Base-by-base conservation (phyloP, 768 basidiomycete genomes). In the Leccinum imitatum region DNA sequence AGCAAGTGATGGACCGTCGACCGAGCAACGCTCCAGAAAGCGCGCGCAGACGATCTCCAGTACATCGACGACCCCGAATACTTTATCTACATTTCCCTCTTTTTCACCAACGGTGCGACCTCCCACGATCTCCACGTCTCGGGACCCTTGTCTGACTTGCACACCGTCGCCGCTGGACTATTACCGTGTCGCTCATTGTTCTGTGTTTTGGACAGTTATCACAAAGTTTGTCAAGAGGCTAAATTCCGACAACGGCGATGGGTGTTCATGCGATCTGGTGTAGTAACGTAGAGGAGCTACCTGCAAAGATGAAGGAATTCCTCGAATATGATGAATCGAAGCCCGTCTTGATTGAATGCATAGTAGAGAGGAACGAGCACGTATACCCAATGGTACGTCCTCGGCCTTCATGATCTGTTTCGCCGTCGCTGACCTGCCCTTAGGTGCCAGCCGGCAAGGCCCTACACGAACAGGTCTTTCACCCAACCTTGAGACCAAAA, bases 251-350 rank as follows among this genome's bases (percentile, higher is more conserved):
- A 25, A 25, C 23, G 66, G 82, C 95, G 5, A 98, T 98, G 95
- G 84, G 87, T 56, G 91, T 95, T 27, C 93, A 97, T 68, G 95
- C 91, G 21, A 86, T 98, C 67, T 83, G 92, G 61, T 92, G 89
- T 73, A 76, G 79, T 53, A 83, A 70, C 30, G 71, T 81, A 2
- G 87, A 81, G 47, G 95, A 99, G 57, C 82, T 99, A 9, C 93
- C 94, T 0, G 85, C 83, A 37, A 97, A 91, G 82, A 98, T 99
- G 96, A 95, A 95, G 80, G 95, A 98, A 81, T 95, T 99, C 78
- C 80, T 99, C 64, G 95, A 95, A 78, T 96, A 95, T 72, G 91
- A 96, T 65, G 87, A 84, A 59, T 82, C 81, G 59, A 89, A 84
- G 75, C 97, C 97, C 3, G 83, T 98, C 46, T 74, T 99, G 63